A percentile compares a stretch with the other conserved stretches of the same genome.
These are phyloP conservation scores for Pugionium dolabratum DNA, from an alignment of 345 rosid species.

Conservation along the genomic window DNA sequence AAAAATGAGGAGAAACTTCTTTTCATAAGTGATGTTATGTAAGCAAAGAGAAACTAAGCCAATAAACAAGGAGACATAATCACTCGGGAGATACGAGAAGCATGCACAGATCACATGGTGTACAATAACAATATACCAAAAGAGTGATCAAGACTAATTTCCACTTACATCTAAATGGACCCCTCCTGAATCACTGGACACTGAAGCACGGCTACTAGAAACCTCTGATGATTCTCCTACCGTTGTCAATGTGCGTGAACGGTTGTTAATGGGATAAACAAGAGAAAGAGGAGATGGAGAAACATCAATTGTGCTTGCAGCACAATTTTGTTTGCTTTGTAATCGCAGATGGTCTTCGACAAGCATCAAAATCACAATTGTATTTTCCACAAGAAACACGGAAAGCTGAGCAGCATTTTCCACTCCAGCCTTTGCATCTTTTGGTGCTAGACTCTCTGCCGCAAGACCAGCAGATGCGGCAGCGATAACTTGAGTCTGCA, in stretches of 20 bases:
- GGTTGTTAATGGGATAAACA: constrained; percentile 55
- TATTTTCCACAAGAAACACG: constrained; percentile 92
- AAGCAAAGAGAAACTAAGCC: no score
- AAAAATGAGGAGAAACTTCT: no score
- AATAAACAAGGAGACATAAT: no score
- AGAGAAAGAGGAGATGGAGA: constrained; percentile 82
- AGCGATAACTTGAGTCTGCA: constrained; percentile 97
- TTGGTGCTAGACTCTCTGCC: constrained; percentile 85
- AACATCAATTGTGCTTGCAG: constrained; percentile 53
- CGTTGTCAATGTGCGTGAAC: constrained; percentile 45
- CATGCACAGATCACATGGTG: constrained; percentile 3
- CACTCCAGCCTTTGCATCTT: constrained; percentile 80
- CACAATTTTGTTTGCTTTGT: constrained; percentile 82
- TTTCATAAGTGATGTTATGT: no score
- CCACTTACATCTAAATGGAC: constrained; percentile 85
- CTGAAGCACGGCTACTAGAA: constrained; percentile 59
- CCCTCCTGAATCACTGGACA: constrained; percentile 65
- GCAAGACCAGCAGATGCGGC: constrained; percentile 97
- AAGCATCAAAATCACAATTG: constrained; percentile 94
- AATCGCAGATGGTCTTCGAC: constrained; percentile 96
- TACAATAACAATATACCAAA: neutral
- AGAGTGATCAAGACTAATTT: constrained; percentile 24
- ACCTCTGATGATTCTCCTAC: constrained; percentile 56
- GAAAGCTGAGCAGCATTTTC: constrained; percentile 91
- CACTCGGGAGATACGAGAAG: neutral